Percentiles rank a stretch among this genome's conserved stretches.
phyloP scores from a whole-genome alignment of 1,139 yeast species.

The Sugiyamaella neomexicana region DNA sequence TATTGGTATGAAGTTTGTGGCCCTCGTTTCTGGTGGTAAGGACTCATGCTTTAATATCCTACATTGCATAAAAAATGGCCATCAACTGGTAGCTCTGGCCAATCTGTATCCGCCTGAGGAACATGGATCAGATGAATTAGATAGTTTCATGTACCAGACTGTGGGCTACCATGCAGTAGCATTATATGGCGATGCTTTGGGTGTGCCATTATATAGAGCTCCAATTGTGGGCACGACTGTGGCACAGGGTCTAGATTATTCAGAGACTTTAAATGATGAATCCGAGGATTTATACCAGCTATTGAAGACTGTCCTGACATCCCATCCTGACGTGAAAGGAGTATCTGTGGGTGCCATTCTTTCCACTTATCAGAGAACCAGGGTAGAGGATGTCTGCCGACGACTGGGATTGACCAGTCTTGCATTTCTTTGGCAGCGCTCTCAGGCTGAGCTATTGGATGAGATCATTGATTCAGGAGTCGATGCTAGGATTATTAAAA shows the following conservation, averaged over 20 bases:
- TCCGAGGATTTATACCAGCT: slow-evolving; percentile 73
- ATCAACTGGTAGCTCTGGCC: slow-evolving; percentile 79
- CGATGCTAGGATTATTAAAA: slow-evolving; percentile 86
- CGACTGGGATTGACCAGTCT: slow-evolving; percentile 67
- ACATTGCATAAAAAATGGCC: slow-evolving; percentile 81
- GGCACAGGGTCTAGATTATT: slow-evolving; percentile 68
- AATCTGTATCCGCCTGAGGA: slow-evolving; percentile 67
- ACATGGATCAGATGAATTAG: slow-evolving; percentile 60
- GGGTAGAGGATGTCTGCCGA: slow-evolving; percentile 88
- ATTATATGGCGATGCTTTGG: slow-evolving; percentile 66
- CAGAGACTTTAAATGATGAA: slow-evolving; percentile 67
- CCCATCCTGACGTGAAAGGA: slow-evolving; percentile 75
- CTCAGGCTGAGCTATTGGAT: slow-evolving; percentile 72
- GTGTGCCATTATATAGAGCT: slow-evolving; percentile 77
- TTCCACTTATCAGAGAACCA: slow-evolving; percentile 86
- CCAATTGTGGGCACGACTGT: slow-evolving; percentile 62
- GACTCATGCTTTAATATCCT: slow-evolving; percentile 89
- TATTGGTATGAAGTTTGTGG: slow-evolving; percentile 76
- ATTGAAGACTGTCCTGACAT: slow-evolving; percentile 47
- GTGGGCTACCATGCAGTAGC: slow-evolving; percentile 88
- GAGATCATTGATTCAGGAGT: slow-evolving; percentile 74
- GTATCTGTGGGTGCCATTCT: slow-evolving; percentile 95
- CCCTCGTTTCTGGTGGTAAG: slow-evolving; percentile 91
- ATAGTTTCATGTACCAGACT: slow-evolving; percentile 96
- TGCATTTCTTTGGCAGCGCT: slow-evolving; percentile 86